These are phyloP conservation scores for Codiaeum variegatum DNA, from an alignment of 441 rosid genomes.

Conservation along the genomic window DNA sequence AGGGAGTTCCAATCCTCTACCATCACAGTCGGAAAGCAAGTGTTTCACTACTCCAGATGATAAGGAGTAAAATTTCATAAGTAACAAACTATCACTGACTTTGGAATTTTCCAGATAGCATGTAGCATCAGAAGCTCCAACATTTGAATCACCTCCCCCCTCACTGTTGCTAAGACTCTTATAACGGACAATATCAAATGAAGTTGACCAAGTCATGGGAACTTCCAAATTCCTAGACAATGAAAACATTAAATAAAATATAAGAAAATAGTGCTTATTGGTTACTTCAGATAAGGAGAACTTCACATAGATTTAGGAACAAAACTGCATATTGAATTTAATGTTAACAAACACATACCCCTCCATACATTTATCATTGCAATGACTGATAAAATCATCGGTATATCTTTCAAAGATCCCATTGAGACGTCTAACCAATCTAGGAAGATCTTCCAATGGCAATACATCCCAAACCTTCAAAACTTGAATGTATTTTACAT, in stretches of 20 bases:
- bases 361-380: conserved; percentile 39
- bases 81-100: conserved; percentile 40
- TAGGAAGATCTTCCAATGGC: conserved; percentile 26
- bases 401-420: conserved; percentile 28
- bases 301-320: background rate
- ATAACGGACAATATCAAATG: conserved; percentile 27
- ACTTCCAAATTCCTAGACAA: conserved; percentile 38
- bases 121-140: conserved; percentile 1
- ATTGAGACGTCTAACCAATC: conserved; percentile 33
- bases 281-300: background rate
- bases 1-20: conserved; percentile 43
- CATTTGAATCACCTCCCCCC: background rate
- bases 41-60: conserved; percentile 34
- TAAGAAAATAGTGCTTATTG: background rate
- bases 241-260: background rate
- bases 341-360: conserved; percentile 33
- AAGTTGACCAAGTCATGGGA: conserved; percentile 37
- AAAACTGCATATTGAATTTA: background rate
- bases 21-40: conserved; percentile 37
- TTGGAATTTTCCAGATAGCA: conserved; percentile 37
- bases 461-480: conserved; percentile 50
- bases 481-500: conserved; percentile 28
- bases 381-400: conserved; percentile 34
- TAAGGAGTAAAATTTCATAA: conserved; percentile 52
- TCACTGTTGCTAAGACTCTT: conserved; percentile 20